phyloP scores from a whole-genome alignment of 768 basidiomycete genomes.

The Lyophyllum decastes region DNA sequence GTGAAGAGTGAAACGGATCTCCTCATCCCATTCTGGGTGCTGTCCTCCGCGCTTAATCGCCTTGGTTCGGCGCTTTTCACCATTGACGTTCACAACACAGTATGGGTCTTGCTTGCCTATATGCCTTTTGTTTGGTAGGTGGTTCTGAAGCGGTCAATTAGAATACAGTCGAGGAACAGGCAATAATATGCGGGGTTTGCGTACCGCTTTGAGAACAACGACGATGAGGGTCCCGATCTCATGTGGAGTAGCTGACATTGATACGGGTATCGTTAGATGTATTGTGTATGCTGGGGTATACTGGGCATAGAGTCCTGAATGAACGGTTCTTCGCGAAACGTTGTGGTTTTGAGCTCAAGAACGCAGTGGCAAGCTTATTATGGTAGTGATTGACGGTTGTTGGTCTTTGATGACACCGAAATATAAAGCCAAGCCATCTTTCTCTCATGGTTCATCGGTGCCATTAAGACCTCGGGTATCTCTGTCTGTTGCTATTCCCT shows the following conservation, averaged over 20 bases:
- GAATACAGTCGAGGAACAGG: conserved; percentile 12
- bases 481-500: not conserved
- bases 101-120: conserved; percentile 99
- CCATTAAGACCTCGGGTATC: not conserved
- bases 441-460: not conserved
- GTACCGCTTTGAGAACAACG: conserved; percentile 91
- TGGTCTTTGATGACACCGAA: not conserved
- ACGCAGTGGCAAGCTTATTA: not conserved
- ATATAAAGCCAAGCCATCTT: not conserved
- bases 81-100: conserved; percentile 76
- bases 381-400: not conserved
- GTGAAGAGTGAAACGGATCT: conserved; percentile 86
- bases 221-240: conserved; percentile 93
- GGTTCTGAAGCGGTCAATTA: conserved; percentile 53
- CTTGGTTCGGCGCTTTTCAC: conserved; percentile 85
- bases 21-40: conserved; percentile 99
- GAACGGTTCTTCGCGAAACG: not conserved
- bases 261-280: conserved; percentile 4
- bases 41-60: conserved; percentile 97
- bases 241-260: conserved; percentile 62
- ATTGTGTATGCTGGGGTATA: conserved; percentile 4
- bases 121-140: conserved; percentile 87
- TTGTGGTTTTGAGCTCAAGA: conserved; percentile 1
- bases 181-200: conserved; percentile 30
- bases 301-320: conserved; percentile 7